These are phyloP conservation scores for Colletotrichum spinosum DNA, from an alignment of 2,329 filamentous ascomycete species.

Conservation along the genomic window DNA sequence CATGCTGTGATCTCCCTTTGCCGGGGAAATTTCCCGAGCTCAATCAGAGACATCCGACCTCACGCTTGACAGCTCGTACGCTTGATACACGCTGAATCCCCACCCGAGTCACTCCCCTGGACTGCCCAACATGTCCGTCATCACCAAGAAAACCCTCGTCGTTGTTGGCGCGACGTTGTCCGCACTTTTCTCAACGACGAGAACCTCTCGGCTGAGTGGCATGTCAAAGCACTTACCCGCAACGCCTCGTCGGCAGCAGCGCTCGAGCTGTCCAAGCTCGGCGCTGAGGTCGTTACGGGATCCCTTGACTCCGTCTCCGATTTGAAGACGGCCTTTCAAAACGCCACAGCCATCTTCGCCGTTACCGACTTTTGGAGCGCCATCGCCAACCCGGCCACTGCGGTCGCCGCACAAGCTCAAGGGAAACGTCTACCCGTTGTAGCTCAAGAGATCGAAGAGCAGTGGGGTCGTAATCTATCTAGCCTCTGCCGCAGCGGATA, in stretches of 20 bases:
- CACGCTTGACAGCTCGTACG: no score
- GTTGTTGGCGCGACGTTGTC: constrained; percentile 18
- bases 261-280: constrained; percentile 50
- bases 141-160: constrained; percentile 9
- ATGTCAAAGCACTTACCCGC: constrained; percentile 59
- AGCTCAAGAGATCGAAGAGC: constrained; percentile 60
- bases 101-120: neutral
- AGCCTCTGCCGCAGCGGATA: constrained; percentile 60
- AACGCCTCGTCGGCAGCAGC: constrained; percentile 55
- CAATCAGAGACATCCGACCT: no score
- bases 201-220: constrained; percentile 1
- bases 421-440: constrained; percentile 16
- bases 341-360: constrained; percentile 63
- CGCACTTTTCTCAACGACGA: constrained; percentile 1
- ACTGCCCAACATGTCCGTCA: neutral
- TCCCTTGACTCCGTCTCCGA: constrained; percentile 55
- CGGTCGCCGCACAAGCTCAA: constrained; percentile 43
- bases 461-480: constrained; percentile 68
- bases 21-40: no score
- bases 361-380: constrained; percentile 68
- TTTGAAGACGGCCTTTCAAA: constrained; percentile 54
- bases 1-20: no score
- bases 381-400: constrained; percentile 53
- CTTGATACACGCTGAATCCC: no score
- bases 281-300: constrained; percentile 56